Evolutionary conservation across 2,329 filamentous ascomycete species (phyloP).

Genomic region (Xylariales sp.): DNA sequence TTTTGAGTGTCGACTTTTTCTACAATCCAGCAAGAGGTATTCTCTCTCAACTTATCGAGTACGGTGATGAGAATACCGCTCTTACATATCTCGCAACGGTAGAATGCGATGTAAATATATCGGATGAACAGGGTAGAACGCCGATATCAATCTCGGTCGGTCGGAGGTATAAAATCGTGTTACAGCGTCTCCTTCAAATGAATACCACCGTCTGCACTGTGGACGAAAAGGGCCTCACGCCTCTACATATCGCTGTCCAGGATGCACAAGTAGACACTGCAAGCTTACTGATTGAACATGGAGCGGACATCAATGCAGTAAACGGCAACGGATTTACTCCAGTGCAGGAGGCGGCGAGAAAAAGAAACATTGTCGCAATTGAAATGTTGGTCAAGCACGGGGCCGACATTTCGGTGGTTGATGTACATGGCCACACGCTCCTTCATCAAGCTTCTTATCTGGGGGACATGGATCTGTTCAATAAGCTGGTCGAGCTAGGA

Average conservation of each 20-base stretch:
- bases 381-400: neutral
- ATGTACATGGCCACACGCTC: neutral
- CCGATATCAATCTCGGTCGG: neutral
- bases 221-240: neutral
- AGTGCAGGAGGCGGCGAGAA: slow-evolving; percentile 13
- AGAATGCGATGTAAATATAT: no score
- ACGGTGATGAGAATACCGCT: neutral
- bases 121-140: neutral
- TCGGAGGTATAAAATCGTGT: neutral
- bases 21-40: neutral
- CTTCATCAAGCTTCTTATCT: neutral
- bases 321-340: slow-evolving; percentile 29
- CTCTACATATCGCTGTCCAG: neutral
- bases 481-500: neutral
- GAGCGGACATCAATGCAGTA: slow-evolving; percentile 19
- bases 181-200: neutral
- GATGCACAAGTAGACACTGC: neutral
- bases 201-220: neutral
- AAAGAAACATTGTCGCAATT: neutral
- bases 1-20: neutral
- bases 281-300: neutral
- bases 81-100: no score
- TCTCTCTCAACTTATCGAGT: neutral
- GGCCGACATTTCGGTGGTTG: neutral
- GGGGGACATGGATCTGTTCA: neutral